phyloP scores from a whole-genome alignment of 495 filamentous ascomycete genomes.

The Lepraria neglecta region DNA sequence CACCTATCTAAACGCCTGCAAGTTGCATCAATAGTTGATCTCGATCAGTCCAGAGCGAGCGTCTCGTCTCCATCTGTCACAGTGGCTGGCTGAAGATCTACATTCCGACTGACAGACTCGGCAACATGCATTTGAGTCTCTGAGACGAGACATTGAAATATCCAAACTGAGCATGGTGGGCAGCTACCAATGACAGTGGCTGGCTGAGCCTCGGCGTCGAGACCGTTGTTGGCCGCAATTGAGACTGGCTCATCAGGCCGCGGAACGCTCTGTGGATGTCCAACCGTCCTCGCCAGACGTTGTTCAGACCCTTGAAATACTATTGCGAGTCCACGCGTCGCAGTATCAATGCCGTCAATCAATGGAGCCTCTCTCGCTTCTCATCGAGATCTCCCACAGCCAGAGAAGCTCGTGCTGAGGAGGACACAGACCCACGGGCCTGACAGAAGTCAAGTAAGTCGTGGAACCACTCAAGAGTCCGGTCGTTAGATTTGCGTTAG shows the following conservation, averaged over 20 bases:
- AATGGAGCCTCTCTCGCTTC: neutral
- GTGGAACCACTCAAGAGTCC: neutral
- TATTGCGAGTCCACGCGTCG: neutral
- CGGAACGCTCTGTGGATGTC: neutral
- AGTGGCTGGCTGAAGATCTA: slow-evolving; percentile 9
- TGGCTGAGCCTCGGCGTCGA: neutral
- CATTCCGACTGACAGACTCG: neutral
- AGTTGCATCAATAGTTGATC: neutral
- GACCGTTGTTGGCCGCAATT: neutral
- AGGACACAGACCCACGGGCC: no score
- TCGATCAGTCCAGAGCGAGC: neutral
- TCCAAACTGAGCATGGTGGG: neutral
- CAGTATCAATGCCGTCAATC: neutral
- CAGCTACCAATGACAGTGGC: neutral
- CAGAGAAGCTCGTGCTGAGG: slow-evolving; percentile 4
- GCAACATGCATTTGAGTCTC: neutral
- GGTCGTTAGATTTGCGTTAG: slow-evolving; percentile 8
- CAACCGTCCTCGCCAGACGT: no score
- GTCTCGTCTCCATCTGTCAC: neutral
- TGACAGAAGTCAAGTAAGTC: neutral
- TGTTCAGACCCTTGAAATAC: neutral
- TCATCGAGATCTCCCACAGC: neutral
- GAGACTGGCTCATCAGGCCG: neutral
- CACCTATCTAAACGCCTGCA: neutral
- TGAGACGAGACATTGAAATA: neutral